Conservation (phyloP, 2,329 filamentous ascomycete genomes). For the Nothophaeocryptopus gaeumannii region DNA sequence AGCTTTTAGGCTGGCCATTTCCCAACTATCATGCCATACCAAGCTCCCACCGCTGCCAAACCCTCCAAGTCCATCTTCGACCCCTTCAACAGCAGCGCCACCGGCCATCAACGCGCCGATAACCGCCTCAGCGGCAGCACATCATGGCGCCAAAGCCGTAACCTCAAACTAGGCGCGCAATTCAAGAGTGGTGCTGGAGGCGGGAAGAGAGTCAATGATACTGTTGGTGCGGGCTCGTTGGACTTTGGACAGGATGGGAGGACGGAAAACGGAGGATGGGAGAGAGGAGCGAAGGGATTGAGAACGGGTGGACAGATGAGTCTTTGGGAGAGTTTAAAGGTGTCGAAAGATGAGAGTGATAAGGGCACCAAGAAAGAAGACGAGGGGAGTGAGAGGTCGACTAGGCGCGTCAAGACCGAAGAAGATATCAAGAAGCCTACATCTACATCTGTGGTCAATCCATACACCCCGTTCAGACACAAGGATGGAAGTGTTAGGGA, state of each 20-base stretch:
- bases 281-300: conserved; percentile 47
- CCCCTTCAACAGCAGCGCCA: conserved; percentile 93
- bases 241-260: conserved; percentile 52
- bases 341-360: conserved; percentile 21
- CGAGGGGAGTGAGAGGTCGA: conserved; percentile 17
- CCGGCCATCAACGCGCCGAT: conserved; percentile 74
- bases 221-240: conserved; percentile 62
- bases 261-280: conserved; percentile 54
- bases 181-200: conserved; percentile 59
- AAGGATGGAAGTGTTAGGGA: conserved; percentile 31
- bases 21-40: conserved; percentile 18
- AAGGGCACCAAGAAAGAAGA: conserved; percentile 29
- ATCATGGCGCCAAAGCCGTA: conserved; percentile 70
- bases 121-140: conserved; percentile 59
- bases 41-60: conserved; percentile 28
- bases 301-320: conserved; percentile 48
- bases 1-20: conserved; percentile 7
- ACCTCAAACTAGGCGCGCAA: conserved; percentile 67
- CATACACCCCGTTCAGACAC: conserved; percentile 32
- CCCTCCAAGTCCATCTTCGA: conserved; percentile 30
- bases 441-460: conserved; percentile 27
- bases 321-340: conserved; percentile 34
- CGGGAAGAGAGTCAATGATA: conserved; percentile 60
- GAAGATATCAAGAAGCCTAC: conserved; percentile 18
- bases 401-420: conserved; percentile 22